A percentile compares a stretch with the other conserved stretches of the same genome.
These are phyloP conservation scores for Trichothecium roseum DNA, from an alignment of 2,329 filamentous ascomycete genomes.

Conservation along the genomic window DNA sequence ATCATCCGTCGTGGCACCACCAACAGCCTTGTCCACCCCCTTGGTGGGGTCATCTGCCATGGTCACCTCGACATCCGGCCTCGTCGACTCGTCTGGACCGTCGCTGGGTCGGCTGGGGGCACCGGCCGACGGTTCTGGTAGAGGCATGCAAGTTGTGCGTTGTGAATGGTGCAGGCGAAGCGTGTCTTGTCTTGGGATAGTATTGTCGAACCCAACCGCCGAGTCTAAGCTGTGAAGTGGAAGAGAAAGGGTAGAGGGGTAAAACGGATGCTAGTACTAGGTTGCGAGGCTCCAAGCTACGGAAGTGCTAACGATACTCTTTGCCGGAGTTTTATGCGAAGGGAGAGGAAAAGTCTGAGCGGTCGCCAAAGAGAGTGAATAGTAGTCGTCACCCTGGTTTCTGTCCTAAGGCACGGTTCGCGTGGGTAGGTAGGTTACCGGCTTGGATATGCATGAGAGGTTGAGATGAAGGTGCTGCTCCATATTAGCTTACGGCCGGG, in stretches of 20 bases:
- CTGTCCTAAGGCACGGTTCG: no score
- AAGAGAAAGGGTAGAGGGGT: no score
- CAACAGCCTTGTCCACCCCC: slow-evolving; percentile 6
- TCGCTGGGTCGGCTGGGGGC: slow-evolving; percentile 1
- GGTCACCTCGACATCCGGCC: slow-evolving; percentile 15
- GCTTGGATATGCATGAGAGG: no score
- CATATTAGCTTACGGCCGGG: no score
- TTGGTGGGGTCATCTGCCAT: slow-evolving; percentile 14
- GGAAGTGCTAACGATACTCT: background rate
- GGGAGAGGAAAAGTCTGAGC: no score
- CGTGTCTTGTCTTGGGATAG: background rate
- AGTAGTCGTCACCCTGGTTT: no score
- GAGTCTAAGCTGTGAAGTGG: no score
- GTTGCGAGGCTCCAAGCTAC: no score
- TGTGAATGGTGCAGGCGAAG: background rate
- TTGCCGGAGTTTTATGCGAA: background rate
- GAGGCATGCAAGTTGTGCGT: slow-evolving; percentile 22
- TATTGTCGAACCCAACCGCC: no score
- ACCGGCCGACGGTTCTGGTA: slow-evolving; percentile 18
- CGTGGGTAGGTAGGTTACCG: no score
- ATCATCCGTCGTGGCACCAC: background rate
- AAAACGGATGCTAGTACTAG: background rate
- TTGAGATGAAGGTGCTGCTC: no score
- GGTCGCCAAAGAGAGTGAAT: no score
- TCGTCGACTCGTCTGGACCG: slow-evolving; percentile 9